Base-by-base conservation (phyloP, 768 basidiomycete species). In the Leccinum truebloodii region DNA sequence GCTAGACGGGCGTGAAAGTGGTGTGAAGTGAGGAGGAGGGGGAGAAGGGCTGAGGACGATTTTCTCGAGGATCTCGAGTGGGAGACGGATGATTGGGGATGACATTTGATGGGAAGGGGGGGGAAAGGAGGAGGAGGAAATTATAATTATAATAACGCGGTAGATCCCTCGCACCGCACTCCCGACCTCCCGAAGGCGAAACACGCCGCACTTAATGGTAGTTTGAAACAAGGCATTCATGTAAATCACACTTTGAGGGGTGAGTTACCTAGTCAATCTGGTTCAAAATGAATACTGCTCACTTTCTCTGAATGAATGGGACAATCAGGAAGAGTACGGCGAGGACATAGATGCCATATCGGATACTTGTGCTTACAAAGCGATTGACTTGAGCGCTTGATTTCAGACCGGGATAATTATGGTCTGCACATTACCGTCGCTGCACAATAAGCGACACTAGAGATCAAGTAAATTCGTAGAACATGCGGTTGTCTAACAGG, bases 281-380 rank as follows among this genome's bases (percentile, higher is more conserved):
- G 48, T 77, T 28, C 8, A 28, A 28, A 1, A 28, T 28, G 1
- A 1, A 28, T 28, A 28, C 28, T 54, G 66, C 89, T 74, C 65
- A 88, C 89, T 90, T 84, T 41, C 81, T 79, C 74, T 93, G 91
- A 59, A 91, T 76, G 61, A 77, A 83, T 16, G 91, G 90, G 7
- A 86, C 75, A 4, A 79, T 76, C 57, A 91, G 75, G 18, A 88
- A 74, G 0, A 78, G 69, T 8, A 94, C 74, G 3, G 83, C 59
- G 20, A 71, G 64, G 30, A 79, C 74, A 72, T 92, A 94, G 50
- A 86, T 32, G 18, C 73, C 78, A 30, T 18, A 8, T 37, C 1
- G 12, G 13, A 4, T 35, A 35, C 34, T 35, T 12, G 34, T 13
- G 34, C 34, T 35, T 35, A 35, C 14, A 14, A 35, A 14, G 35